Percentiles rank a stretch among this genome's conserved stretches.
phyloP scores from a whole-genome alignment of 371 early-diverging fungal genomes.

The Zychaea mexicana region DNA sequence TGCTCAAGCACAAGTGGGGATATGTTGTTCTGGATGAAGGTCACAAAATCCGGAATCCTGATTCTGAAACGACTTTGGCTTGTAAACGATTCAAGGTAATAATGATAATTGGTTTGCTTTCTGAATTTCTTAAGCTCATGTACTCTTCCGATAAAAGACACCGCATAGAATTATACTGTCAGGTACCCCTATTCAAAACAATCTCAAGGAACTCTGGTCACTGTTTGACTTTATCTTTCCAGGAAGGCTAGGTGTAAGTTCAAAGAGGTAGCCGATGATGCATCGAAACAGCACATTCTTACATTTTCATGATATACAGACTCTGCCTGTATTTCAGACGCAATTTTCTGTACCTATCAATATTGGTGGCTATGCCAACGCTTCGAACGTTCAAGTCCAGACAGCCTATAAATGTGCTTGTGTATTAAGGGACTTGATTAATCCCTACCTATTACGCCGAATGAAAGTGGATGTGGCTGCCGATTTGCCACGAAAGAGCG shows the following conservation, averaged over 20 bases:
- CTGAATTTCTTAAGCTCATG: background rate
- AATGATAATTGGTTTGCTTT: background rate
- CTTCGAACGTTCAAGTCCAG: constrained; percentile 85
- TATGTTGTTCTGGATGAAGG: constrained; percentile 98
- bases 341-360: constrained; percentile 93
- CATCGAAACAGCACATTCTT: too few species aligned
- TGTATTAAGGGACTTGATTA: constrained; percentile 89
- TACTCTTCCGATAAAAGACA: constrained; percentile 53
- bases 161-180: constrained; percentile 89
- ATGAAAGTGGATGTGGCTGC: constrained; percentile 93
- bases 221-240: constrained; percentile 96
- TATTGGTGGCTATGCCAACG: constrained; percentile 92
- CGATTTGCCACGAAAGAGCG: constrained; percentile 91
- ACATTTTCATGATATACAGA: too few species aligned
- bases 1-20: constrained; percentile 82
- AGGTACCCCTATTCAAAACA: constrained; percentile 99
- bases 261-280: too few species aligned
- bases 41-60: constrained; percentile 96
- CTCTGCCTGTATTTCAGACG: constrained; percentile 88
- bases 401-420: constrained; percentile 93
- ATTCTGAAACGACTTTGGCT: constrained; percentile 84
- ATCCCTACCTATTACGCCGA: constrained; percentile 92
- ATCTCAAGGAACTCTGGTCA: constrained; percentile 96
- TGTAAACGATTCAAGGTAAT: constrained; percentile 79
- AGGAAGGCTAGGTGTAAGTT: constrained; percentile 88